These are phyloP conservation scores for Coemansia interrupta DNA, from an alignment of 192 early-diverging fungal genomes.

Conservation along the genomic window DNA sequence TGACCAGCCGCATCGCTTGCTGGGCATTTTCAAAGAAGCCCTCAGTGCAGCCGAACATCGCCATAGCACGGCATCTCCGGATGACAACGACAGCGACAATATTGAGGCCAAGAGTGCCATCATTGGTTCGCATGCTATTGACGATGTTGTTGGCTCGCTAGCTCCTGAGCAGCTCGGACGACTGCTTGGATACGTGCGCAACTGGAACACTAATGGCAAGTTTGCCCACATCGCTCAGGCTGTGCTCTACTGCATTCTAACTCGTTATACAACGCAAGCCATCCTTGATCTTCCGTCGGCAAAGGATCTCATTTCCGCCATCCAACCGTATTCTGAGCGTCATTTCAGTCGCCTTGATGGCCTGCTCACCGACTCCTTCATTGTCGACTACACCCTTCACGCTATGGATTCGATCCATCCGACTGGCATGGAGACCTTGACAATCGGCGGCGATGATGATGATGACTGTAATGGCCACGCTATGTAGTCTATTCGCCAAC, in stretches of 20 bases:
- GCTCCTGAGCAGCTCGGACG: conserved; percentile 69
- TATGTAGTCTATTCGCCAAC: neutral
- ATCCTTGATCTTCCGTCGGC: conserved; percentile 74
- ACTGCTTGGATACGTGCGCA: conserved; percentile 77
- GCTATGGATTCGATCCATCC: conserved; percentile 65
- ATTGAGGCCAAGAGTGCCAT: conserved; percentile 6
- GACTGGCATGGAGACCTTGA: conserved; percentile 23
- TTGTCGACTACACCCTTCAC: conserved; percentile 88
- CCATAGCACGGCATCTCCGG: conserved; percentile 1
- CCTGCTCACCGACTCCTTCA: conserved; percentile 75
- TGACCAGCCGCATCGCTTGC: conserved; percentile 81
- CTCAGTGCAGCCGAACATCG: conserved; percentile 43
- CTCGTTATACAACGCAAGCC: conserved; percentile 59
- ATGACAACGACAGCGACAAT: neutral
- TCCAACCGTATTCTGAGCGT: conserved; percentile 88
- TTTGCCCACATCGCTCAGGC: conserved; percentile 76
- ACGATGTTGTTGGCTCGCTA: conserved; percentile 65
- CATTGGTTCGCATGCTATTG: conserved; percentile 55
- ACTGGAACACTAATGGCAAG: conserved; percentile 94
- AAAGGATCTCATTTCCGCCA: conserved; percentile 78
- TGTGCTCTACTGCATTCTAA: conserved; percentile 74
- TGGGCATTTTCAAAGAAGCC: conserved; percentile 68
- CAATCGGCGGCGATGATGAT: conserved; percentile 5
- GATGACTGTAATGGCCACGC: neutral
- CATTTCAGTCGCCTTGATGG: conserved; percentile 80